Evolutionary conservation across 2,329 filamentous ascomycete species (phyloP), one percentile per base, ranked within the genome.

Genomic region (Dryadomyces sulphureus): DNA sequence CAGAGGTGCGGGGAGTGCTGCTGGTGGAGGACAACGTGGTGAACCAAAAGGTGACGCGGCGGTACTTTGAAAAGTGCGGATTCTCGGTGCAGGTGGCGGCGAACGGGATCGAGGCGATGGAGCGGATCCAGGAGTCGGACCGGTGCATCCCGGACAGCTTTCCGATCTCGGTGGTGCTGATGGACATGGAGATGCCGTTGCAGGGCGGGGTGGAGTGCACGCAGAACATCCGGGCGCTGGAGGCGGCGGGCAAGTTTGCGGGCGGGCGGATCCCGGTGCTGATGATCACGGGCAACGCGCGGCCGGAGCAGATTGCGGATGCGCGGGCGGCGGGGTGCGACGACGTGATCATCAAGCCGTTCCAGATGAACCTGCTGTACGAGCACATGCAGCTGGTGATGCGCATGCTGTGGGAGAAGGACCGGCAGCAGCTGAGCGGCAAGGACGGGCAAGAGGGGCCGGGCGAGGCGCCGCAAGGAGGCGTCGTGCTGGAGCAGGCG

Each of bases 141-240:
- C 48, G 40, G 30, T 48, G 41, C 38, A 38, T 47, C 25, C 30
- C 48, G 4, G 50, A 46, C 17, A 27, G 45, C 7, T 63, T 68
- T 22, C 62, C 66, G 1, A 61, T 81, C 21, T 73, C 73, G 43
- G 65, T 84, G 5, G 74, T 86, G 17, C 65, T 86, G 19, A 86
- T 86, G 81, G 82, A 86, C 54, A 77, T 84, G 53, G 79, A 85
- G 56, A 85, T 86, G 81, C 81, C 81, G 1, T 63, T 84, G 16
- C 81, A 82, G 67, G 79, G 85, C 53, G 82, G 82, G 0, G 63
- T 82, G 47, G 75, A 77, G 1, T 82, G 80, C 56, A 80, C 79
- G 12, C 67, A 69, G 27, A 68, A 69, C 38, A 84, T 87, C 46
- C 70, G 82, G 16, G 68, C 75, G 50, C 59, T 82, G 47, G 77